Evolutionary conservation across 2,329 filamentous ascomycete genomes (phyloP).

Genomic region (Colletotrichum phormii): DNA sequence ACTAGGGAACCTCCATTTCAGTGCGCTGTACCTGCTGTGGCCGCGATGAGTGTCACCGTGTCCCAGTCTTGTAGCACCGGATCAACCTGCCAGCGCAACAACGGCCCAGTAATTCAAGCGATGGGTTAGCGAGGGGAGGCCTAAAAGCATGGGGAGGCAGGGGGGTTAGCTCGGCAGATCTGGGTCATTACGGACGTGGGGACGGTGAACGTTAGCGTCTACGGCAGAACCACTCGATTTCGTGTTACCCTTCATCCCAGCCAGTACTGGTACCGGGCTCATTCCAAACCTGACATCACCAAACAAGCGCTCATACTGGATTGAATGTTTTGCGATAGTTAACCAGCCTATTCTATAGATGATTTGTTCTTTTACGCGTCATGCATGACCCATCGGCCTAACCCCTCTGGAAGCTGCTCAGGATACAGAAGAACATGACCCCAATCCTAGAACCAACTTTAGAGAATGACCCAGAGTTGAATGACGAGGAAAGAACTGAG

Average conservation of each 20-base stretch:
- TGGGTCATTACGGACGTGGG: conserved; percentile 3
- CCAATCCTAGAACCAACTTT: too few species aligned
- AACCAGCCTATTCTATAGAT: too few species aligned
- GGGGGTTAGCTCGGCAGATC: conserved; percentile 11
- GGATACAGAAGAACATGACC: too few species aligned
- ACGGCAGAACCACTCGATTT: neutral
- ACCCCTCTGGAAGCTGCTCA: too few species aligned
- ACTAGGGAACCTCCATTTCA: neutral
- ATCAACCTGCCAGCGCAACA: conserved; percentile 21
- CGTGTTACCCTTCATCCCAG: neutral
- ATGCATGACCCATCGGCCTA: too few species aligned
- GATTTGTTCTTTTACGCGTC: too few species aligned
- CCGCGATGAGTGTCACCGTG: neutral
- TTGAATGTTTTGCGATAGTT: too few species aligned
- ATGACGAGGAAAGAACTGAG: too few species aligned
- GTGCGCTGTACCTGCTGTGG: neutral
- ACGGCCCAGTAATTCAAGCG: conserved; percentile 18
- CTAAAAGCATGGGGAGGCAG: neutral
- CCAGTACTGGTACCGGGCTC: neutral
- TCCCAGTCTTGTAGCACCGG: neutral
- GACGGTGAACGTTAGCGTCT: conserved; percentile 11
- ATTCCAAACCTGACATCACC: too few species aligned
- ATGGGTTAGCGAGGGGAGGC: neutral
- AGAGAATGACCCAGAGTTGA: too few species aligned
- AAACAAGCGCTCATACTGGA: too few species aligned